These are phyloP conservation scores for Candida jianshihensis DNA, from an alignment of 805 yeast genomes.

Conservation along the genomic window DNA sequence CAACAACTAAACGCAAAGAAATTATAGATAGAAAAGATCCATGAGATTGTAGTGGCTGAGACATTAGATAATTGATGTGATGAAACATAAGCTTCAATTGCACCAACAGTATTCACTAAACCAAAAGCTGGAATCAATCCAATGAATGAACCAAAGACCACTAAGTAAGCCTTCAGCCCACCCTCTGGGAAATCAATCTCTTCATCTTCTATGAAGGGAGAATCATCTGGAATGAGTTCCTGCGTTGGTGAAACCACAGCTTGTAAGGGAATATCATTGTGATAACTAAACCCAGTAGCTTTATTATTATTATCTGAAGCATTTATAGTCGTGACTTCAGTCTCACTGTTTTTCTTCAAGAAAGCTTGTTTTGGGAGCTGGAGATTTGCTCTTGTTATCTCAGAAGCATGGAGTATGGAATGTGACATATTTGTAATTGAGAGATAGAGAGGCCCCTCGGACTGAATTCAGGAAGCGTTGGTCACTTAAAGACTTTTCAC, in stretches of 20 bases:
- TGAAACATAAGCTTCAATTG: constrained; percentile 55
- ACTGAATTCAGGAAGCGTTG: too few species aligned
- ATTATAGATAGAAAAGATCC: constrained; percentile 62
- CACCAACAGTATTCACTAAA: constrained; percentile 55
- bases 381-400: not conserved
- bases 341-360: not conserved
- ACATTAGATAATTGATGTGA: constrained; percentile 44
- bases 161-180: constrained; percentile 49
- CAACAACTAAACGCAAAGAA: constrained; percentile 47
- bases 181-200: constrained; percentile 41
- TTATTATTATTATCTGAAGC: too few species aligned
- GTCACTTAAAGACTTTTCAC: too few species aligned
- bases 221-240: too few species aligned
- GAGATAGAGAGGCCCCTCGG: too few species aligned
- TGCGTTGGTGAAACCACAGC: too few species aligned
- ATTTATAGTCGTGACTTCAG: not conserved
- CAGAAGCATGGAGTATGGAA: not conserved
- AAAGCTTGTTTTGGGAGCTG: not conserved
- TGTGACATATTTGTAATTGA: too few species aligned
- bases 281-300: too few species aligned
- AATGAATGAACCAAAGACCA: constrained; percentile 52
- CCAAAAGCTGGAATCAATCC: constrained; percentile 58
- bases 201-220: too few species aligned
- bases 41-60: constrained; percentile 45
- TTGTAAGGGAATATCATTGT: too few species aligned